phyloP scores from a whole-genome alignment of 176 grass and related monocot genomes.

The Oryza brachyantha region DNA sequence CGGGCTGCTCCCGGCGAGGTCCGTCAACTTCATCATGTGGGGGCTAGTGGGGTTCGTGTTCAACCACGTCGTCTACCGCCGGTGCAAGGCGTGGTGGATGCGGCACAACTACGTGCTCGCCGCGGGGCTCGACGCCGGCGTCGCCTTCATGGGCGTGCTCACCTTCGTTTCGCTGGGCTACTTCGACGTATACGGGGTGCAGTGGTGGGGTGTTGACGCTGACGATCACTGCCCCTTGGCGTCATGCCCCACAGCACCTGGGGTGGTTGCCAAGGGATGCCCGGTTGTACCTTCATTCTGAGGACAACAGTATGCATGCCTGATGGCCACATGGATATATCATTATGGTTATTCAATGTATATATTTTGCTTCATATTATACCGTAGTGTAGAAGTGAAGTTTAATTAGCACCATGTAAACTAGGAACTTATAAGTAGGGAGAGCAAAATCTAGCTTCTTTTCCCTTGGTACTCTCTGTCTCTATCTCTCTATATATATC shows the following conservation, averaged over 20 bases:
- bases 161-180: conserved; percentile 46
- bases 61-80: conserved; percentile 49
- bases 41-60: conserved; percentile 48
- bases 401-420: too few relatives aligned
- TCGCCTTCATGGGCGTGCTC: conserved; percentile 69
- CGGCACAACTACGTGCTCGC: conserved; percentile 75
- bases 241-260: conserved; percentile 45
- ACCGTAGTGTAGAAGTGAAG: too few relatives aligned
- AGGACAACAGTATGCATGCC: too few relatives aligned
- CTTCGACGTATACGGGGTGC: conserved; percentile 40
- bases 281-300: conserved; percentile 19
- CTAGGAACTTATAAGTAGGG: too few relatives aligned
- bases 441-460: too few relatives aligned
- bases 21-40: conserved; percentile 78
- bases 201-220: conserved; percentile 54
- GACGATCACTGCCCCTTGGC: conserved; percentile 59
- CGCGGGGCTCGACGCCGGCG: conserved; percentile 46
- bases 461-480: too few relatives aligned
- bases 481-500: too few relatives aligned
- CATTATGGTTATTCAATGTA: too few relatives aligned
- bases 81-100: conserved; percentile 59
- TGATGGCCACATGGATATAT: not conserved
- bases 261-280: conserved; percentile 41
- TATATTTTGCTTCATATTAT: too few relatives aligned
- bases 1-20: conserved; percentile 53